Evolutionary conservation across 768 basidiomycete genomes (phyloP), one percentile per base, ranked within the genome.

Genomic region (Albatrellus ellisii): DNA sequence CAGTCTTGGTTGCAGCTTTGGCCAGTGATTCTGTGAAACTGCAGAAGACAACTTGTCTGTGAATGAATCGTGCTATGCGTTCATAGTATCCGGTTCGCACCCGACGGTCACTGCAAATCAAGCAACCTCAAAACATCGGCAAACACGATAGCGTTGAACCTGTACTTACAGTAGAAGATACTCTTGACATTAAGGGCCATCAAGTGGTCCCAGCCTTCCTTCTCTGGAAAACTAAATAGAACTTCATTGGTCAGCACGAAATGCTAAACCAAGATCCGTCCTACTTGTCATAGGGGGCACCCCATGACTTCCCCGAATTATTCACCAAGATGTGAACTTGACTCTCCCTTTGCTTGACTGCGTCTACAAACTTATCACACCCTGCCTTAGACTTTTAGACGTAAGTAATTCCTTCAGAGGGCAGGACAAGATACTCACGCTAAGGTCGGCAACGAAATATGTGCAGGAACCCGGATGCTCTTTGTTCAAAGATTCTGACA

Each of bases 121-220:
- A 17, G 36, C 28, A 22, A 17, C 7, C 25, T 43, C 25, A 43
- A 17, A 15, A 25, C 12, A 8, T 26, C 24, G 20, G 35, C 35
- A 20, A 36, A 11, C 37, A 44, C 6, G 36, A 25, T n/a, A 48
- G 41, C 28, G 20, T 21, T 18, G 9, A 24, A 41, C 15, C 42
- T 28, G 21, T 15, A 17, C 27, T 39, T 78, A 86, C 83, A 67
- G 61, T 88, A 91, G 52, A 85, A 90, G 32, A 83, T 66, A 45
- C 77, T 76, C 64, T 90, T 91, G 39, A 91, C 85, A 54, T 91
- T 91, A 27, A 89, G 73, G 17, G 74, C 72, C 56, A 89, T 72
- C 28, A 90, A 66, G 26, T 79, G 77, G 49, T 90, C 86, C 88
- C 88, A 90, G 1, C 88, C 87, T 49, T 77, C 77, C 50, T 75